phyloP scores from a whole-genome alignment of 2,329 filamentous ascomycete species.

The Ascochyta viciae-villosae region DNA sequence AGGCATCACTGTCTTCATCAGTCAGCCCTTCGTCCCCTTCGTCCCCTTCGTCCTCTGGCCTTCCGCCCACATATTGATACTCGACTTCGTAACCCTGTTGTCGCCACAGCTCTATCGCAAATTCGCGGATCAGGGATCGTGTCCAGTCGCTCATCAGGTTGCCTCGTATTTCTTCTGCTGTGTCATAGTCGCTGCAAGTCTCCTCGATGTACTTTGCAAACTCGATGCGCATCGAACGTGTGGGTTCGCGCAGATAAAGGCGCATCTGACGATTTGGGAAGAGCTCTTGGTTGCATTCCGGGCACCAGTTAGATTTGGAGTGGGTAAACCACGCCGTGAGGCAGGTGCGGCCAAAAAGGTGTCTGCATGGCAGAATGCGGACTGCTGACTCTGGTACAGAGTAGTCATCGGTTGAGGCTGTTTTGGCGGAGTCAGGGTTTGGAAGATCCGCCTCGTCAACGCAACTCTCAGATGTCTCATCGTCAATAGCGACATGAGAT shows the following conservation, averaged over 20 bases:
- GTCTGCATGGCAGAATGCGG: not conserved
- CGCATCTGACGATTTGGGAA: not conserved
- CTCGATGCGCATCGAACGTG: not conserved
- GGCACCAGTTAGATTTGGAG: not conserved
- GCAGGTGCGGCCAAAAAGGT: slow-evolving; percentile 1
- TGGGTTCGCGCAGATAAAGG: not conserved
- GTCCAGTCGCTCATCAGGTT: not conserved
- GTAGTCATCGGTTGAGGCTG: not conserved
- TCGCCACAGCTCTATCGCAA: not conserved
- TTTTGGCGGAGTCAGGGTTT: not conserved
- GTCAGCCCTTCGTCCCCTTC: not conserved
- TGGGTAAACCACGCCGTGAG: not conserved
- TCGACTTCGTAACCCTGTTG: not conserved
- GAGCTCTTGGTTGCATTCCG: slow-evolving; percentile 1
- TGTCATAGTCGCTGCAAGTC: not conserved
- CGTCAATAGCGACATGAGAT: not conserved
- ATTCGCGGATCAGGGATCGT: not conserved
- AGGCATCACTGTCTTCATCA: too few species aligned
- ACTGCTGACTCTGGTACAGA: not conserved
- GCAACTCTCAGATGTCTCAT: not conserved
- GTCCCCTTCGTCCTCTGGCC: not conserved
- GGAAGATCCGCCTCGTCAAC: too few species aligned
- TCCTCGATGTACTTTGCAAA: slow-evolving; percentile 3
- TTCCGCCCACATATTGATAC: not conserved
- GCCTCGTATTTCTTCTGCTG: not conserved